phyloP scores from a whole-genome alignment of 805 yeast genomes.

The Ogataea paradorogensis region DNA sequence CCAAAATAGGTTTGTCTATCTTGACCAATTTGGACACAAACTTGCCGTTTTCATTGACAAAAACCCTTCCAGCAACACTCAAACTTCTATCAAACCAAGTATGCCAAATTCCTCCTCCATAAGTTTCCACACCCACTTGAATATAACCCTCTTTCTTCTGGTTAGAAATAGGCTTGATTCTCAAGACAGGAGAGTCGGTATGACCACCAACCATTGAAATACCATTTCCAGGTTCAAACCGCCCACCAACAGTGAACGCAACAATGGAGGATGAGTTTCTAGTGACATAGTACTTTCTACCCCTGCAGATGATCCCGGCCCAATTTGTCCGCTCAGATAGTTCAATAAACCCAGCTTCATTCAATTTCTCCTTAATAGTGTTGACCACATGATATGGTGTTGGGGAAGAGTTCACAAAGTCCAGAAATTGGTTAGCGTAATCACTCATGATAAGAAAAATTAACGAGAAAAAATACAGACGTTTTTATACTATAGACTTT shows the following conservation, averaged over 20 bases:
- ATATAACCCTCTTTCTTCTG: slow-evolving; percentile 68
- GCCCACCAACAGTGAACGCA: slow-evolving; percentile 78
- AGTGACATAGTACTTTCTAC: slow-evolving; percentile 78
- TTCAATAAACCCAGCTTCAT: slow-evolving; percentile 66
- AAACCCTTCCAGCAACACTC: slow-evolving; percentile 88
- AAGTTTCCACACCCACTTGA: slow-evolving; percentile 90
- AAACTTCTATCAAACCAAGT: slow-evolving; percentile 97
- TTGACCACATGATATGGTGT: slow-evolving; percentile 93
- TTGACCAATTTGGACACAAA: slow-evolving; percentile 68
- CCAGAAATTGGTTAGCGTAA: slow-evolving; percentile 60
- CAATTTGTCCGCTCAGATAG: slow-evolving; percentile 70
- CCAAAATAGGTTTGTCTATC: slow-evolving; percentile 75
- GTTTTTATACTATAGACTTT: slow-evolving; percentile 56
- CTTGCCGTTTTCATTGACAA: slow-evolving; percentile 52
- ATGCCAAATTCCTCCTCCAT: slow-evolving; percentile 96
- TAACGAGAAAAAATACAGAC: neutral
- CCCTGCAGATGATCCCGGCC: slow-evolving; percentile 51
- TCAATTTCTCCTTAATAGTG: slow-evolving; percentile 53
- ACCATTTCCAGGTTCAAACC: slow-evolving; percentile 75
- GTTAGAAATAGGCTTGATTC: slow-evolving; percentile 85
- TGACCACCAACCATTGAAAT: slow-evolving; percentile 92
- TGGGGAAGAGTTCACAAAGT: slow-evolving; percentile 80
- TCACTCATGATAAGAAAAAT: slow-evolving; percentile 15
- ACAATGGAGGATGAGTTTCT: slow-evolving; percentile 86
- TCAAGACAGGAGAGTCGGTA: slow-evolving; percentile 88